A percentile compares a stretch with the other conserved stretches of the same genome.
These are phyloP conservation scores for Trichosporon coremiiforme DNA, from an alignment of 1,284 basidiomycete species.

Conservation along the genomic window DNA sequence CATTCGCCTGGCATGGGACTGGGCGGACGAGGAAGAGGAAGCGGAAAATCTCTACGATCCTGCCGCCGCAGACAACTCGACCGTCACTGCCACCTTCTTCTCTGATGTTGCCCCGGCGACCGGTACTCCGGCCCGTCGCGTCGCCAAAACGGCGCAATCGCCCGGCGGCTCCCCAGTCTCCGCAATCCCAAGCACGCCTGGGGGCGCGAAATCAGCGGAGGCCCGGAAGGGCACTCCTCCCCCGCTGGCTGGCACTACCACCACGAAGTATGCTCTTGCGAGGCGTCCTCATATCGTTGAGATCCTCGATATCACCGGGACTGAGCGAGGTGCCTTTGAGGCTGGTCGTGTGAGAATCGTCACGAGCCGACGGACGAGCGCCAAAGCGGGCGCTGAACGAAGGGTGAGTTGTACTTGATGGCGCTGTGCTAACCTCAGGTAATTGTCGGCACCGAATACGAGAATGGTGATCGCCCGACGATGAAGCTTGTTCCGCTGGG, in stretches of 20 bases:
- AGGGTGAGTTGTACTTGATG: slow-evolving; percentile 38
- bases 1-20: slow-evolving; percentile 79
- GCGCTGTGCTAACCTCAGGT: slow-evolving; percentile 21
- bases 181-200: background rate
- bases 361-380: slow-evolving; percentile 53
- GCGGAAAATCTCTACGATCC: slow-evolving; percentile 17
- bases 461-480: slow-evolving; percentile 17
- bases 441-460: slow-evolving; percentile 26
- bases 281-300: slow-evolving; percentile 37
- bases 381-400: slow-evolving; percentile 52
- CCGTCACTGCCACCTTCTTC: background rate
- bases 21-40: slow-evolving; percentile 59
- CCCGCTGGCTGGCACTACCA: slow-evolving; percentile 16
- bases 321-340: slow-evolving; percentile 44
- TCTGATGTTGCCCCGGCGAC: slow-evolving; percentile 6
- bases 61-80: slow-evolving; percentile 4
- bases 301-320: slow-evolving; percentile 40
- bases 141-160: background rate
- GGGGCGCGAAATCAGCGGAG: background rate
- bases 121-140: background rate
- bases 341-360: slow-evolving; percentile 46
- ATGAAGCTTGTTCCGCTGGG: slow-evolving; percentile 37
- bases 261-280: slow-evolving; percentile 27
- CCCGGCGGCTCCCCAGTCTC: background rate
- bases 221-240: background rate